Evolutionary conservation across 257 asterid genomes (phyloP).

Genomic region (Asclepias syriaca): DNA sequence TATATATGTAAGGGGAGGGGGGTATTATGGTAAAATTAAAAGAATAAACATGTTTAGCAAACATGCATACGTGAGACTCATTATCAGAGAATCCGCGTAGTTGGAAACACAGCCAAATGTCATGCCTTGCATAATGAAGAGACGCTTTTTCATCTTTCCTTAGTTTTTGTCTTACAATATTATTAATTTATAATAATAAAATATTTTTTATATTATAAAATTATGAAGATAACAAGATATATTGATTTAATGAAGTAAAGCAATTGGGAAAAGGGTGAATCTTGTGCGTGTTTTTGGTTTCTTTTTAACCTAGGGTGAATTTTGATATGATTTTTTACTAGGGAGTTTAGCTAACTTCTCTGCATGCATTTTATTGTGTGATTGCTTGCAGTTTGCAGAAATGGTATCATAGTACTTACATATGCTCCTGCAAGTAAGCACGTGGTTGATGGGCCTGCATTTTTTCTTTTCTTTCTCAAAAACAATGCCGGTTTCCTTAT

Average conservation of each 20-base stretch:
- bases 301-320: too few species aligned
- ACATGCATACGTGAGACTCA: slow-evolving; percentile 15
- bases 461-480: neutral
- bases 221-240: too few species aligned
- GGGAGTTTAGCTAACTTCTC: neutral
- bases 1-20: neutral
- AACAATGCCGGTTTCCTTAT: neutral
- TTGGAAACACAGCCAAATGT: slow-evolving; percentile 14
- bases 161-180: neutral
- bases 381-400: neutral
- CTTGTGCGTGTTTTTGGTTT: too few species aligned
- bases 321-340: too few species aligned
- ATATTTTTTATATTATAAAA: too few species aligned
- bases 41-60: slow-evolving; percentile 7
- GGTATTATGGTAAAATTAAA: neutral
- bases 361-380: too few species aligned
- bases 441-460: slow-evolving; percentile 7
- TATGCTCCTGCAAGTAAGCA: neutral
- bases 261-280: too few species aligned
- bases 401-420: neutral
- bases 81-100: slow-evolving; percentile 16
- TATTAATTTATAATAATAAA: too few species aligned
- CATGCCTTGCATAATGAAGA: slow-evolving; percentile 14
- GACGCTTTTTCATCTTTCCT: neutral
- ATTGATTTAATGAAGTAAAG: too few species aligned